Base-by-base conservation (phyloP, 108 stramenopile genomes). In the Hondaea fermentalgiana region DNA sequence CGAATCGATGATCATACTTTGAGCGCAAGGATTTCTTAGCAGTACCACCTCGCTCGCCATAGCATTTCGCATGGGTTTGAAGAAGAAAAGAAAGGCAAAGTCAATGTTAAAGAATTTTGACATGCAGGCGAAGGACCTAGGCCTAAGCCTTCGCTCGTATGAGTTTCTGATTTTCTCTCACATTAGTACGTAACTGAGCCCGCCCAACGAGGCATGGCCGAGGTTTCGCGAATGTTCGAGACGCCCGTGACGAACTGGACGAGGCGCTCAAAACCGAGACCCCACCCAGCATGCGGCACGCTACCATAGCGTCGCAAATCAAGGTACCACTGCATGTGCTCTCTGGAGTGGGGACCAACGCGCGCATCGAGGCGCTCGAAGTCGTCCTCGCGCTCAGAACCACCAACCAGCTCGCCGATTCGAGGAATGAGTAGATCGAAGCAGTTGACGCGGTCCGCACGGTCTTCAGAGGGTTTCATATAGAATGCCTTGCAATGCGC, bases 381-480 rank as follows among this genome's bases (percentile, higher is more conserved):
- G 92, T 92, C 92, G 83, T 95, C 94, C 90, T 95, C 94, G 90
- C 99, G 94, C 94, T 98, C 98, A 91, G 96, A 97, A 58, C 99
- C 99, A 44, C 98, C 99, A n/a, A 99, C 95, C 55, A 99, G 92
- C 91, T 99, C 99, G 60, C 99, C 99, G 42, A 99, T 97, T 28
- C 98, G 97, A 23, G 99, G 99, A 44, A 99, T 98, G 43, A 99
- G 95, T 90, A 99, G 92, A 90, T 99, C 99, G 95, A 99, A 98
- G 23, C 98, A 98, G 87, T 96, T 97, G 21, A 99, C 99, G 6
- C 98, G 98, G 90, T 97, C 96, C 28, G 98, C 97, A 58, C 95
- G 93, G 92, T 97, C 98, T 71, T 97, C 97, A 87, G 98, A 98
- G 90, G 98, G 97, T 29, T 98, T 92, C 99, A 99, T 99, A 94